Evolutionary conservation across 192 early-diverging fungal species (phyloP).

Genomic region (Coemansia sp.): DNA sequence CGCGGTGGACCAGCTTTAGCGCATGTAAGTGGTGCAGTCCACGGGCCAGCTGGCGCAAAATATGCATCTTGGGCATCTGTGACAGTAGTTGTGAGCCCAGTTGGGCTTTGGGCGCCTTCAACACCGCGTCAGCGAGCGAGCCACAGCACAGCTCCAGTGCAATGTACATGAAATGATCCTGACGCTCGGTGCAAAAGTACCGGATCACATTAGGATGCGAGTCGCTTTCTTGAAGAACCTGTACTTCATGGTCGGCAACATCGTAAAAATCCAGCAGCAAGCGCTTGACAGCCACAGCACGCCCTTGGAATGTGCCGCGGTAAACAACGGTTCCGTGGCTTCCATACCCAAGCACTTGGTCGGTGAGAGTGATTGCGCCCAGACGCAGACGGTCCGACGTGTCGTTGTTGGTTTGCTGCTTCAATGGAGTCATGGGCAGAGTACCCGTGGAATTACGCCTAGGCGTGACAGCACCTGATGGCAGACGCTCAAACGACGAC

Average conservation of each 20-base stretch:
- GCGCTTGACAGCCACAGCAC: conserved; percentile 92
- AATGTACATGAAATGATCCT: conserved; percentile 93
- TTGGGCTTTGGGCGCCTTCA: conserved; percentile 52
- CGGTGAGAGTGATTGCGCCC: conserved; percentile 61
- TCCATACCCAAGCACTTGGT: conserved; percentile 80
- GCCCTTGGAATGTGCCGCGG: conserved; percentile 88
- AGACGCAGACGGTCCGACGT: conserved; percentile 42
- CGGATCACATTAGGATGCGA: conserved; percentile 95
- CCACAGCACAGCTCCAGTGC: conserved; percentile 93
- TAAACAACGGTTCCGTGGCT: conserved; percentile 97
- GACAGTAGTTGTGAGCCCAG: conserved; percentile 51
- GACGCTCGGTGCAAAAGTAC: conserved; percentile 88
- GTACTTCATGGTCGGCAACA: conserved; percentile 92
- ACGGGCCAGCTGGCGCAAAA: conserved; percentile 80
- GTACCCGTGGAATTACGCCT: conserved; percentile 52
- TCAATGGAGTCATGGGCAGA: conserved; percentile 42
- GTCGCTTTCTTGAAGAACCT: conserved; percentile 89
- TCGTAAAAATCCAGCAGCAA: conserved; percentile 95
- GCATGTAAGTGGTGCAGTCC: conserved; percentile 89
- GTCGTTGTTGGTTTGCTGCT: conserved; percentile 10
- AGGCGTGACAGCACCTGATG: conserved; percentile 35
- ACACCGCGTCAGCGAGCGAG: conserved; percentile 85
- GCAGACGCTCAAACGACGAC: conserved; percentile 33
- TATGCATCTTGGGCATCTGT: conserved; percentile 59
- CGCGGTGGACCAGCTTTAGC: conserved; percentile 96